Evolutionary conservation across 495 filamentous ascomycete species (phyloP).

Genomic region (Daldinia grandis): DNA sequence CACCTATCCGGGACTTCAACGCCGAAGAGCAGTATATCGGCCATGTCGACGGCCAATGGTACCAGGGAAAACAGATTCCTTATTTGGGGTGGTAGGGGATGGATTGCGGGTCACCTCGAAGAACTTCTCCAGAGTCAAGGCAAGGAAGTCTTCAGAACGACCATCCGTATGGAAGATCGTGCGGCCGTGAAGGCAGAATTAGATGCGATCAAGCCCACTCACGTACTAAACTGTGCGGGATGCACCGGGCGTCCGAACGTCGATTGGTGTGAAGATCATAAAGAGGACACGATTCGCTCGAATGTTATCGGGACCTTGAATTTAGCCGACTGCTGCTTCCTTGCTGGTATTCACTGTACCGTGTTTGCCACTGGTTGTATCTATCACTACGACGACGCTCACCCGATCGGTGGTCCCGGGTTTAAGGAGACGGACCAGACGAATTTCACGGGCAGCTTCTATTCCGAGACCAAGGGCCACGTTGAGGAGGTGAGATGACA

Average conservation of each 20-base stretch:
- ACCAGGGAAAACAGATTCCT: conserved; percentile 56
- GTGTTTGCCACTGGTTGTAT: conserved; percentile 73
- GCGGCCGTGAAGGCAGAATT: conserved; percentile 64
- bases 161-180: conserved; percentile 69
- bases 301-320: conserved; percentile 72
- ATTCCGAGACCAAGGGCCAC: conserved; percentile 70
- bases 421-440: conserved; percentile 69
- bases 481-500: conserved; percentile 64
- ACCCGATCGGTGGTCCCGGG: conserved; percentile 65
- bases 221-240: conserved; percentile 70
- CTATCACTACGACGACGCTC: conserved; percentile 67
- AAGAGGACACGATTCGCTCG: conserved; percentile 68
- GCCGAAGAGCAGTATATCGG: conserved; percentile 1
- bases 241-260: conserved; percentile 74
- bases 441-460: conserved; percentile 72
- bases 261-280: conserved; percentile 76
- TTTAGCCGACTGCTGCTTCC: conserved; percentile 66
- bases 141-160: conserved; percentile 66
- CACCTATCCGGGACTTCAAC: background rate
- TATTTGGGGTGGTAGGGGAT: conserved; percentile 70
- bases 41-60: conserved; percentile 42
- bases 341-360: conserved; percentile 66
- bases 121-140: conserved; percentile 66
- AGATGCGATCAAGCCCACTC: conserved; percentile 65
- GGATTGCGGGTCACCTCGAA: conserved; percentile 72